These are phyloP conservation scores for Puccinia triticina DNA, from an alignment of 1,284 basidiomycete genomes.

Conservation along the genomic window DNA sequence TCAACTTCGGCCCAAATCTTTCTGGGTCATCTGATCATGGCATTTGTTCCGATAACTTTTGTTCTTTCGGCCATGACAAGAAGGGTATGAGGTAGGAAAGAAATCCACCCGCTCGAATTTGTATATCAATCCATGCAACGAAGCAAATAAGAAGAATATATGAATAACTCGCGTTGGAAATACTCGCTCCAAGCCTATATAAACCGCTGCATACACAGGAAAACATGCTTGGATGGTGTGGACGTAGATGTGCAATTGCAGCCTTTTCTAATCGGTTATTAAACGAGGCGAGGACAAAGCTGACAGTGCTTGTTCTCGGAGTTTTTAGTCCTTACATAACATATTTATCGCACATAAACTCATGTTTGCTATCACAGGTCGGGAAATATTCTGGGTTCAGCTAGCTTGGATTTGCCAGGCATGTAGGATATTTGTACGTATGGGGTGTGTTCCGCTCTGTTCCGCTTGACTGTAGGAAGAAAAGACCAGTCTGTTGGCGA, in stretches of 20 bases:
- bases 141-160: not conserved
- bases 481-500: not conserved
- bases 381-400: slow-evolving; percentile 18
- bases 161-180: not conserved
- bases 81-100: not conserved
- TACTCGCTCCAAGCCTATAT: not conserved
- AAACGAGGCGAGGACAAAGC: slow-evolving; percentile 18
- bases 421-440: slow-evolving; percentile 24
- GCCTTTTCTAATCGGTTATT: slow-evolving; percentile 20
- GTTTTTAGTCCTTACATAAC: slow-evolving; percentile 19
- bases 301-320: slow-evolving; percentile 12
- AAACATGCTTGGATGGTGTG: not conserved
- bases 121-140: not conserved
- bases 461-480: not conserved
- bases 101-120: not conserved
- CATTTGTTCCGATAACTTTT: not conserved
- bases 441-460: not conserved
- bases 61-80: not conserved
- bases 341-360: not conserved
- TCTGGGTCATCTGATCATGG: not conserved
- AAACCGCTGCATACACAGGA: not conserved
- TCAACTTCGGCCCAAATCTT: no score
- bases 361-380: not conserved
- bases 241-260: not conserved
- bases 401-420: not conserved